phyloP scores from a whole-genome alignment of 2,329 filamentous ascomycete species.

The Aureobasidium sp. region DNA sequence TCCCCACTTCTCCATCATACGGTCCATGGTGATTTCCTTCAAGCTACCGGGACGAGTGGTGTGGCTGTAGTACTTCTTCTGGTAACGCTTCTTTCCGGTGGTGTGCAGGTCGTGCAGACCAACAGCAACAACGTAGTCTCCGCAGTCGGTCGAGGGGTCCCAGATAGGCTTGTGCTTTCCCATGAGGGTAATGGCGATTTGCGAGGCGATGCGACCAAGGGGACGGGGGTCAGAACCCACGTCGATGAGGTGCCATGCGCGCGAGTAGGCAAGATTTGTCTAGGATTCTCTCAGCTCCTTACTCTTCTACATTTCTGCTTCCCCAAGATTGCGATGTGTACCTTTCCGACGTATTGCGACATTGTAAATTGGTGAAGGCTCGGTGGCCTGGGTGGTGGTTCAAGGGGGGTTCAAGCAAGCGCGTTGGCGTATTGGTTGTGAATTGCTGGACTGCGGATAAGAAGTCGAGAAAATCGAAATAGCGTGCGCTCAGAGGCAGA shows the following conservation, averaged over 20 bases:
- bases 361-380: constrained; percentile 40
- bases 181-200: constrained; percentile 84
- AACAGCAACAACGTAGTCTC: constrained; percentile 94
- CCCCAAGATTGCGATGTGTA: constrained; percentile 33
- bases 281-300: constrained; percentile 33
- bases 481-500: not conserved
- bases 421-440: not conserved
- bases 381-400: not conserved
- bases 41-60: constrained; percentile 83
- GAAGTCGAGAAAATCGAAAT: too few relatives aligned
- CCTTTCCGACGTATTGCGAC: constrained; percentile 73
- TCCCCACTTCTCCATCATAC: constrained; percentile 88
- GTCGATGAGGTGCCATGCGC: constrained; percentile 90
- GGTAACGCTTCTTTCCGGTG: constrained; percentile 85
- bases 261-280: constrained; percentile 94
- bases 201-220: constrained; percentile 82
- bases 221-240: constrained; percentile 60
- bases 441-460: too few relatives aligned
- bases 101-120: constrained; percentile 80
- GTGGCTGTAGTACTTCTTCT: constrained; percentile 95
- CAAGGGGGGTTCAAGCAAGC: not conserved
- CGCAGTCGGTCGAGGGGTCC: constrained; percentile 95
- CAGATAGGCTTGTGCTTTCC: constrained; percentile 99
- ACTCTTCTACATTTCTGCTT: not conserved
- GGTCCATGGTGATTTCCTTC: constrained; percentile 87